Base-by-base conservation (phyloP, 2,329 filamentous ascomycete genomes). In the Tolypocladium amazonense region DNA sequence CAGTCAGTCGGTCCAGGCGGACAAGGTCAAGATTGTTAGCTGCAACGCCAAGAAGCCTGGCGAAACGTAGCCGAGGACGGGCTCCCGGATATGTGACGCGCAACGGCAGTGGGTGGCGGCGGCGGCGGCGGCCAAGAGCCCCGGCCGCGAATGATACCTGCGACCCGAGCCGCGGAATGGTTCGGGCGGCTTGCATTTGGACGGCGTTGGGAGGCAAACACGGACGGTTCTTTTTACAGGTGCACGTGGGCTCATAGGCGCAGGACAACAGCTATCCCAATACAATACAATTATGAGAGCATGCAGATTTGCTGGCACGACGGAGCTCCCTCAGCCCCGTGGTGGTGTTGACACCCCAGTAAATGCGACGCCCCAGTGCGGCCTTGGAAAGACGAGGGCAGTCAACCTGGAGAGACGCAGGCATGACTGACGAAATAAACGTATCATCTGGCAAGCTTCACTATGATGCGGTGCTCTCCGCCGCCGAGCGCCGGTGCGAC, bases 11-110 rank as follows among this genome's bases (percentile, higher is more conserved):
- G 86, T 97, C 18, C 78, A 83, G 43, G 92, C 92, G 25, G 93
- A 97, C 71, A 93, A 92, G 73, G 90, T 99, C 75, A 97, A 97
- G 86, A 99, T 99, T 67, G 94, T 99, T 56, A 95, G 90, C 76
- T 97, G 93, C 76, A 96, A 95, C 71, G 92, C 92, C 66, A 97
- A 97, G 81, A 80, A 78, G 67, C 77, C 77, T 2, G 77, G 76
- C 58, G 79, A 81, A 61, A 38, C 47, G 7, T 61, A 56, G n/a
- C 4, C 6, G 18, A 23, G 25, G n/a, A 9, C 15, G n/a, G 5
- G 11, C 14, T 23, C 50, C 11, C 37, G 50, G 30, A 8, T 33
- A 23, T 15, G 30, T 3, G 30, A 37, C 4, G 50, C 23, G 30
- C 30, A 14, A n/a, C 50, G 20, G 50, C 30, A 52, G 47, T 4